phyloP scores from a whole-genome alignment of 2,329 filamentous ascomycete species.

The Aspergillus novoparasiticus region DNA sequence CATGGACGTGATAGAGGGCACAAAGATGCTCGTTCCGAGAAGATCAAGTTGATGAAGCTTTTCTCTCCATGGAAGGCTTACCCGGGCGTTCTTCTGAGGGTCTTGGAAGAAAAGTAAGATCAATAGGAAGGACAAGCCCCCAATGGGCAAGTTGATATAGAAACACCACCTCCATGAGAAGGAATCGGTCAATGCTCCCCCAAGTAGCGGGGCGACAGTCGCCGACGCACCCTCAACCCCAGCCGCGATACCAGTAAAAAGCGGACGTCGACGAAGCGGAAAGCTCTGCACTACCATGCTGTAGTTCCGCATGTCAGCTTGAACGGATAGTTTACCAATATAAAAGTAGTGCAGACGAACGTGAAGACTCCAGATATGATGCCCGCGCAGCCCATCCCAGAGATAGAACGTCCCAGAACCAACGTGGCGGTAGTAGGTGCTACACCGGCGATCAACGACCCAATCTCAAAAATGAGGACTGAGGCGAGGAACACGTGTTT shows the following conservation, averaged over 20 bases:
- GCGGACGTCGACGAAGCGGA: conserved; percentile 1
- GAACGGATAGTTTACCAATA: not conserved
- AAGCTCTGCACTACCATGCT: conserved; percentile 1
- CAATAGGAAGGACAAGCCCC: conserved; percentile 43
- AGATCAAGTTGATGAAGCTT: conserved; percentile 36
- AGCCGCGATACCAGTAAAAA: not conserved
- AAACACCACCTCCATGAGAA: conserved; percentile 28
- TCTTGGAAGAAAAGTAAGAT: conserved; percentile 51
- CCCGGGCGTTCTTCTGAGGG: conserved; percentile 33
- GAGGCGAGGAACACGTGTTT: conserved; percentile 7
- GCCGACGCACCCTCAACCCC: conserved; percentile 1
- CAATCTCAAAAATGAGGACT: conserved; percentile 5
- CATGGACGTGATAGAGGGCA: conserved; percentile 9
- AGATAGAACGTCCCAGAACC: conserved; percentile 7
- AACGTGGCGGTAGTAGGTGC: not conserved
- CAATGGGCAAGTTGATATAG: conserved; percentile 47
- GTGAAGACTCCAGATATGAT: conserved; percentile 8
- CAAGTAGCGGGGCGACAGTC: conserved; percentile 4
- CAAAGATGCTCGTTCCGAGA: conserved; percentile 35
- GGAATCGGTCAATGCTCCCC: conserved; percentile 6
- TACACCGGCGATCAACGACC: conserved; percentile 6
- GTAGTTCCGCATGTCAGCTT: not conserved
- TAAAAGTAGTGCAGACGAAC: not conserved
- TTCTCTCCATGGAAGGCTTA: conserved; percentile 29
- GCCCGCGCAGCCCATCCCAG: conserved; percentile 8